Percentiles rank a stretch among this genome's conserved stretches.
These are phyloP conservation scores for Friedmanniomyces simplex DNA, from an alignment of 495 filamentous ascomycete genomes.

Conservation along the genomic window DNA sequence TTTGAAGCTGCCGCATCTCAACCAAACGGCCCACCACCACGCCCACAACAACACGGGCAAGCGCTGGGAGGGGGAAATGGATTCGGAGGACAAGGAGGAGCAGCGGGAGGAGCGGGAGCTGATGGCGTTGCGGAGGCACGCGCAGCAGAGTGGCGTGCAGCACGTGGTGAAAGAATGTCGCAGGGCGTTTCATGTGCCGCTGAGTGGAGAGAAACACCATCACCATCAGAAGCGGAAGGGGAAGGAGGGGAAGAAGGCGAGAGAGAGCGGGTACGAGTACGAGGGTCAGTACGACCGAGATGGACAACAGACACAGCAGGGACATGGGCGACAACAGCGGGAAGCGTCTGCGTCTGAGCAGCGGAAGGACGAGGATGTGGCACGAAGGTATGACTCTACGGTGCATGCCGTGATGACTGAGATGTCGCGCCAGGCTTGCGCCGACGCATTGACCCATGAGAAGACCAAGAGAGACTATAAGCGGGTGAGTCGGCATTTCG, in stretches of 20 bases:
- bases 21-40: constrained; percentile 24
- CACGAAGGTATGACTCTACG: constrained; percentile 3
- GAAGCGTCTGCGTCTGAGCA: constrained; percentile 19
- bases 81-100: constrained; percentile 22
- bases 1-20: constrained; percentile 41
- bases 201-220: constrained; percentile 22
- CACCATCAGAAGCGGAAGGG: constrained; percentile 9
- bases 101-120: constrained; percentile 5
- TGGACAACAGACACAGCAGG: constrained; percentile 26
- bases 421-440: constrained; percentile 1
- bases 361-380: background rate
- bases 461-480: constrained; percentile 14
- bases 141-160: constrained; percentile 6
- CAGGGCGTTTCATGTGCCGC: constrained; percentile 13
- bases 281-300: constrained; percentile 15
- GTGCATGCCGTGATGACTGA: background rate
- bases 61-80: constrained; percentile 20
- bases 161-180: constrained; percentile 2
- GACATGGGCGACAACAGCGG: constrained; percentile 16
- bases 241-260: constrained; percentile 2
- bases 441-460: background rate
- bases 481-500: constrained; percentile 1
- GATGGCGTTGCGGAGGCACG: constrained; percentile 9
- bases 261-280: constrained; percentile 10
- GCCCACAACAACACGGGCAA: constrained; percentile 19